Conservation (phyloP, 148 eudicot species). For the Mesembryanthemum crystallinum region DNA sequence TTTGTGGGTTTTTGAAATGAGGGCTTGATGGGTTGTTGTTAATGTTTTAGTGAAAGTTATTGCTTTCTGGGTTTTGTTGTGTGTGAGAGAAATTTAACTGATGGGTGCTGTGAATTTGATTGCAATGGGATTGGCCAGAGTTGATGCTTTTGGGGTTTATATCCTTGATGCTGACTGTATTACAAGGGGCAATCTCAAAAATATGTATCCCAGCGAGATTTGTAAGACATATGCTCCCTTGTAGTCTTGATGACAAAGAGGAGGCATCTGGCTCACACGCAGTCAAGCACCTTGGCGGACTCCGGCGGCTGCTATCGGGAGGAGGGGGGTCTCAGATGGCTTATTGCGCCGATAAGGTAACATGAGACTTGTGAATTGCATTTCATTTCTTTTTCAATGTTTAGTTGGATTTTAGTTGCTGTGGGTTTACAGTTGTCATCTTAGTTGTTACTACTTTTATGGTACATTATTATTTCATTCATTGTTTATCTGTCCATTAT, state of each 20-base stretch:
- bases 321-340: constrained; percentile 27
- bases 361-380: neutral
- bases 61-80: constrained; percentile 1
- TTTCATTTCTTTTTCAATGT: neutral
- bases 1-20: neutral
- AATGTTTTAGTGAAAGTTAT: neutral
- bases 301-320: constrained; percentile 37
- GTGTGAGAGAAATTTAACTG: neutral
- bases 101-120: constrained; percentile 5
- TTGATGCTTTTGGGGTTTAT: constrained; percentile 97
- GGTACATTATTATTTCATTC: neutral
- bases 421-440: constrained; percentile 19
- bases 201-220: constrained; percentile 53
- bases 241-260: constrained; percentile 28
- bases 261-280: neutral
- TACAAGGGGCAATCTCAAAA: constrained; percentile 58
- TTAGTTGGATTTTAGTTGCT: constrained; percentile 5
- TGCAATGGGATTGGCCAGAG: constrained; percentile 46
- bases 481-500: neutral
- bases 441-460: neutral
- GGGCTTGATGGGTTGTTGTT: neutral
- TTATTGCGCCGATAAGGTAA: constrained; percentile 43
- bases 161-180: constrained; percentile 77
- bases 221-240: constrained; percentile 64
- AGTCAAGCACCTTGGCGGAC: constrained; percentile 20